Percentiles rank a stretch among this genome's conserved stretches.
Conservation (phyloP, 148 eudicot species). For the Rhododendron molle region DNA sequence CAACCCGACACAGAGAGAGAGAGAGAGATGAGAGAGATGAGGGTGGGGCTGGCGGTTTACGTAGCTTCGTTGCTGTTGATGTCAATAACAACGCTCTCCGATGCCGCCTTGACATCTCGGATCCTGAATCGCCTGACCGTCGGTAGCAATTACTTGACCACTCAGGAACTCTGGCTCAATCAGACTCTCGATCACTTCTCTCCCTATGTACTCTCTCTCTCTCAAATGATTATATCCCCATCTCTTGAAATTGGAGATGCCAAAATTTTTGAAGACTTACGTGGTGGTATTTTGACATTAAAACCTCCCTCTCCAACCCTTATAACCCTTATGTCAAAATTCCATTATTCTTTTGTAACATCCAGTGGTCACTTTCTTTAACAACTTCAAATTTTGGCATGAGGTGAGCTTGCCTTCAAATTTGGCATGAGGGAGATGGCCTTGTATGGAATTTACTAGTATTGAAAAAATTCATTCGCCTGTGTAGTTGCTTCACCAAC, state of each 20-base stretch:
- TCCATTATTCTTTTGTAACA: too few species aligned
- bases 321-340: too few species aligned
- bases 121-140: conserved; percentile 11
- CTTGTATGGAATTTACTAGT: not conserved
- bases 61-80: not conserved
- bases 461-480: not conserved
- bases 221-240: not conserved
- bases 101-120: conserved; percentile 27
- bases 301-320: too few species aligned
- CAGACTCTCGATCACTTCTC: conserved; percentile 94
- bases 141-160: conserved; percentile 41
- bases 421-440: too few species aligned
- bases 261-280: too few species aligned
- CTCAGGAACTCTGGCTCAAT: conserved; percentile 64
- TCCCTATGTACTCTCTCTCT: conserved; percentile 26
- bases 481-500: not conserved
- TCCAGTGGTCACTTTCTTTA: not conserved
- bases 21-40: not conserved
- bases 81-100: not conserved
- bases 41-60: not conserved
- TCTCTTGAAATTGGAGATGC: too few species aligned
- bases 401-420: too few species aligned
- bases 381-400: not conserved
- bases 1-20: not conserved
- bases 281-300: too few species aligned